Evolutionary conservation across 345 rosid genomes (phyloP).

Genomic region (Euphorbia tirucalli): DNA sequence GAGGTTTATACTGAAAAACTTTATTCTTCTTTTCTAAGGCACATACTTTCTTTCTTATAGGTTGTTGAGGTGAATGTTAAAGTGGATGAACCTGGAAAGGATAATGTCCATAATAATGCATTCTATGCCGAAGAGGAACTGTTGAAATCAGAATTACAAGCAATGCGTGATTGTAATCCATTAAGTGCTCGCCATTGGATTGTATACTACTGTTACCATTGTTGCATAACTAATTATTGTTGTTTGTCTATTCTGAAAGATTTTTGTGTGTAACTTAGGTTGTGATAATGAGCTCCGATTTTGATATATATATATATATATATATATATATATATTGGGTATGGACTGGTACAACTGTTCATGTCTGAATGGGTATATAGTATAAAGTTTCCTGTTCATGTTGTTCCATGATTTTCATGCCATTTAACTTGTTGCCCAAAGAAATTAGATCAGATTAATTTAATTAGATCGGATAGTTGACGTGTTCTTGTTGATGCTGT

Average conservation of each 20-base stretch:
- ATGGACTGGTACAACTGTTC: neutral
- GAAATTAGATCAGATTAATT: too few relatives aligned
- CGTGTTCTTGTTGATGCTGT: neutral
- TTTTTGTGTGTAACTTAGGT: neutral
- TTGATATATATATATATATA: too few relatives aligned
- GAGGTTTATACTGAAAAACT: neutral
- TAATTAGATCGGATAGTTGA: too few relatives aligned
- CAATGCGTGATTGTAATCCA: conserved; percentile 84
- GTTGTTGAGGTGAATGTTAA: conserved; percentile 81
- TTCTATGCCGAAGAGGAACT: conserved; percentile 86
- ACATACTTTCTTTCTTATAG: conserved; percentile 30
- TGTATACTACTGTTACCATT: conserved; percentile 40
- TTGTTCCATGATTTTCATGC: too few relatives aligned
- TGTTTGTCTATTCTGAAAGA: conserved; percentile 5
- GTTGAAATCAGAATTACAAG: conserved; percentile 69
- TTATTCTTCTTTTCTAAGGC: neutral
- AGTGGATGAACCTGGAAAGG: conserved; percentile 77
- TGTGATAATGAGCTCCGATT: neutral
- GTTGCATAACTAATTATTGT: neutral
- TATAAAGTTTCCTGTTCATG: too few relatives aligned
- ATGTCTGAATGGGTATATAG: neutral
- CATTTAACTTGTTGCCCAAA: too few relatives aligned
- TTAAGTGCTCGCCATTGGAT: conserved; percentile 88
- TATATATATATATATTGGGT: too few relatives aligned
- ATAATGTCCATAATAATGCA: conserved; percentile 83